These are phyloP conservation scores for Mycena crocata DNA, from an alignment of 768 basidiomycete genomes.

Conservation along the genomic window DNA sequence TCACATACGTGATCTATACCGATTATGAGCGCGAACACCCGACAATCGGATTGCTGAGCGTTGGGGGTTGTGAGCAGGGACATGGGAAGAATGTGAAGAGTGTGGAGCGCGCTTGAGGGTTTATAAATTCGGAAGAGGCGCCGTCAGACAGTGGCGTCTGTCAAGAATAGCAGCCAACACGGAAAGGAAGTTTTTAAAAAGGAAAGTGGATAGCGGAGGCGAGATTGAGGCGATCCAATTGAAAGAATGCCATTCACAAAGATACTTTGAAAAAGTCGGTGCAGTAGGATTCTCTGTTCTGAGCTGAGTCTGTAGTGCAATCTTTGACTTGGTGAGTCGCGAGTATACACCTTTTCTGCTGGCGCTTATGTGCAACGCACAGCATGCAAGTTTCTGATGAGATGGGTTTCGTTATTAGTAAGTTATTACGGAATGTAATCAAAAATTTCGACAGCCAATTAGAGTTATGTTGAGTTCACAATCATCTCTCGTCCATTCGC, in stretches of 20 bases:
- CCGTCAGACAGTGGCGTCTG: neutral
- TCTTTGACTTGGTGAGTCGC: too few relatives aligned
- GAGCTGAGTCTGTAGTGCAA: too few relatives aligned
- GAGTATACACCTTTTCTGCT: too few relatives aligned
- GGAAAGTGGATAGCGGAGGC: too few relatives aligned
- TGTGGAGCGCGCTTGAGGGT: neutral
- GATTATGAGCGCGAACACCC: constrained; percentile 8
- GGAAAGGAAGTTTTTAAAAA: too few relatives aligned
- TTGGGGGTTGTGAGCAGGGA: neutral
- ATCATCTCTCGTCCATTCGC: constrained; percentile 80
- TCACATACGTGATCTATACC: constrained; percentile 1
- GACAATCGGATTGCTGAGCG: neutral
- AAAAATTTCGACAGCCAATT: neutral
- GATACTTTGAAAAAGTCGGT: too few relatives aligned
- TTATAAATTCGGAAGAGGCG: neutral
- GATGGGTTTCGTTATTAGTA: too few relatives aligned
- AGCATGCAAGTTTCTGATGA: neutral
- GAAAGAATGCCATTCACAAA: too few relatives aligned
- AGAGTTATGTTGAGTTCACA: constrained; percentile 45
- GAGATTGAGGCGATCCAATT: too few relatives aligned
- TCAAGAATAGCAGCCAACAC: neutral
- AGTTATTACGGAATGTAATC: neutral
- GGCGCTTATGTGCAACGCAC: too few relatives aligned
- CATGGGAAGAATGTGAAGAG: neutral
- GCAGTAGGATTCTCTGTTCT: too few relatives aligned